A percentile compares a stretch with the other conserved stretches of the same genome.
Evolutionary conservation across 345 rosid species (phyloP).

Genomic region (Salix koriyanagi): DNA sequence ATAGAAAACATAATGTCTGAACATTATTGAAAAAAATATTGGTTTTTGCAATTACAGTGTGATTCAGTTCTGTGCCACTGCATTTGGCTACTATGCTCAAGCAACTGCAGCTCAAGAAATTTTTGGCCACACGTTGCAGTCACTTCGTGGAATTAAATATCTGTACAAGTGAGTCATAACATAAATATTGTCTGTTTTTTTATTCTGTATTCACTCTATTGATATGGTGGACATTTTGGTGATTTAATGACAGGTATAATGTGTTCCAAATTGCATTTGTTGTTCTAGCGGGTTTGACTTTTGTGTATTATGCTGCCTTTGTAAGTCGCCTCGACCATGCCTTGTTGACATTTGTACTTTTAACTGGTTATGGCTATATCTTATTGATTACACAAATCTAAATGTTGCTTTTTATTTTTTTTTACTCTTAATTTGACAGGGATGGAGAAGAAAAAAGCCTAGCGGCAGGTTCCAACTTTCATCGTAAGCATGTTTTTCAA

Average conservation of each 20-base stretch:
- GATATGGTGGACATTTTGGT: background rate
- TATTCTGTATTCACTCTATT: slow-evolving; percentile 7
- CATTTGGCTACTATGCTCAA: slow-evolving; percentile 97
- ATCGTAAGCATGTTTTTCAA: slow-evolving; percentile 28
- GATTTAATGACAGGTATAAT: slow-evolving; percentile 60
- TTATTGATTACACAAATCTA: background rate
- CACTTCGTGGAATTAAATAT: slow-evolving; percentile 91
- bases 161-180: slow-evolving; percentile 70
- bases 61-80: slow-evolving; percentile 89
- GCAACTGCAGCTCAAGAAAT: slow-evolving; percentile 99
- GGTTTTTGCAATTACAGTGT: slow-evolving; percentile 57
- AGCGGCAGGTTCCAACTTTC: slow-evolving; percentile 84
- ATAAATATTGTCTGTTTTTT: background rate
- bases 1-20: slow-evolving; percentile 1
- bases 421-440: slow-evolving; percentile 36
- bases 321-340: slow-evolving; percentile 41
- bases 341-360: background rate
- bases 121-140: slow-evolving; percentile 95
- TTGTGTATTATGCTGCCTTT: slow-evolving; percentile 74
- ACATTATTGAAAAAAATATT: slow-evolving; percentile 1
- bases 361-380: background rate
- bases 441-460: slow-evolving; percentile 85
- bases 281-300: slow-evolving; percentile 77
- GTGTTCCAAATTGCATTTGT: slow-evolving; percentile 86
- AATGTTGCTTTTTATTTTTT: background rate